Conservation (phyloP, 495 filamentous ascomycete species). For the Elasticomyces elasticus region DNA sequence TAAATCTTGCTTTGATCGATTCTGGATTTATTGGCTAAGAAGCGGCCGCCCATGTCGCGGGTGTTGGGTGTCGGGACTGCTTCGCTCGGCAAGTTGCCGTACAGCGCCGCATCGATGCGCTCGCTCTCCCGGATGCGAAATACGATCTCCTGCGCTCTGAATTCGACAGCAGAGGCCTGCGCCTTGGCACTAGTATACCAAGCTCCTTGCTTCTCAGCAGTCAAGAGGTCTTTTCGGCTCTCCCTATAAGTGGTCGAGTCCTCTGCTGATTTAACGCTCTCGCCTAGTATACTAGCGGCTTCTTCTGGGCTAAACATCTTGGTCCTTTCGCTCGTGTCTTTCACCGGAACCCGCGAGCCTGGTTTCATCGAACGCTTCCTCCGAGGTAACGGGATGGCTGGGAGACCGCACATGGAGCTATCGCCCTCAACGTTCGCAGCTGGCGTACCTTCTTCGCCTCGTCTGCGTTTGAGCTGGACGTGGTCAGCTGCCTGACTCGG, state of each 20-base stretch:
- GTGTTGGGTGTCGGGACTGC: slow-evolving; percentile 24
- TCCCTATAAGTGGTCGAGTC: not conserved
- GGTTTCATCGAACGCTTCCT: not conserved
- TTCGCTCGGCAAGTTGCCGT: slow-evolving; percentile 31
- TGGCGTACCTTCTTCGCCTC: not conserved
- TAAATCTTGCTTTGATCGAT: slow-evolving; percentile 30
- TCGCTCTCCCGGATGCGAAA: slow-evolving; percentile 28
- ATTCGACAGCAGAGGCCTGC: slow-evolving; percentile 19
- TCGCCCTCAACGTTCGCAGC: not conserved
- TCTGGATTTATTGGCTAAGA: slow-evolving; percentile 28
- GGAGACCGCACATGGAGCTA: not conserved
- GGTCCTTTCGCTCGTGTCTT: not conserved
- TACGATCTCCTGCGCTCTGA: slow-evolving; percentile 22
- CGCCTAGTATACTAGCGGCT: not conserved
- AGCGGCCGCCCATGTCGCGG: slow-evolving; percentile 33
- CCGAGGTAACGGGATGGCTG: not conserved
- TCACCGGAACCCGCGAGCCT: not conserved
- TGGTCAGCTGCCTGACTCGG: not conserved
- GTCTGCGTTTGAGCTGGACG: not conserved
- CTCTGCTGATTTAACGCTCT: slow-evolving; percentile 3
- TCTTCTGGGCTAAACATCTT: not conserved
- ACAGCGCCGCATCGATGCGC: slow-evolving; percentile 22
- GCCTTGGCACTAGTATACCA: slow-evolving; percentile 23
- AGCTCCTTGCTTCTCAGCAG: slow-evolving; percentile 12
- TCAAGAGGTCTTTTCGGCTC: slow-evolving; percentile 14